Evolutionary conservation across 495 filamentous ascomycete species (phyloP).

Genomic region (Trichoderma asperelloides): DNA sequence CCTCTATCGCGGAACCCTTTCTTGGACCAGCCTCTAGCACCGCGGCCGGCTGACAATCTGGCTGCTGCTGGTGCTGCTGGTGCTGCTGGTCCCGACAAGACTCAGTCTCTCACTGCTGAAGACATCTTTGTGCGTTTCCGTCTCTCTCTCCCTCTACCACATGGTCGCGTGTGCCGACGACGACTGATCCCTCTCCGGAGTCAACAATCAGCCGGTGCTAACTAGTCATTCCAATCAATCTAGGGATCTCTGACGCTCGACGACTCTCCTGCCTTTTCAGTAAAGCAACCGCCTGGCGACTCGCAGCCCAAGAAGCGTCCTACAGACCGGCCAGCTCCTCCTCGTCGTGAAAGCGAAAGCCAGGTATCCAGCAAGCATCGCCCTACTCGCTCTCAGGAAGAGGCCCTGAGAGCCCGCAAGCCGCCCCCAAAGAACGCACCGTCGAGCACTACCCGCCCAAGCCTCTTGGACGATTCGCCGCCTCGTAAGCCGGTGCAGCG

Average conservation of each 20-base stretch:
- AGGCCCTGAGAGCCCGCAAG: constrained; percentile 41
- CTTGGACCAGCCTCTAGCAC: constrained; percentile 54
- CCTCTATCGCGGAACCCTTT: constrained; percentile 88
- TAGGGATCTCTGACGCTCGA: constrained; percentile 45
- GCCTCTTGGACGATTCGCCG: constrained; percentile 2
- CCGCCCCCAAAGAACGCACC: constrained; percentile 19
- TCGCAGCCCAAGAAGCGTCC: constrained; percentile 32
- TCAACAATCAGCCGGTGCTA: constrained; percentile 11
- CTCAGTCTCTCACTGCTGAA: constrained; percentile 53
- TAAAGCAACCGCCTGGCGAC: constrained; percentile 17
- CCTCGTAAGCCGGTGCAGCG: constrained; percentile 26
- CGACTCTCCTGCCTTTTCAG: constrained; percentile 25
- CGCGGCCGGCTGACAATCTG: constrained; percentile 41
- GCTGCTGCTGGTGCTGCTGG: constrained; percentile 26
- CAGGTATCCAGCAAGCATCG: constrained; percentile 44
- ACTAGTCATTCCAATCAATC: neutral
- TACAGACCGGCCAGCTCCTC: constrained; percentile 26
- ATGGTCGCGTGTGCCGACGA: neutral
- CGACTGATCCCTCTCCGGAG: neutral
- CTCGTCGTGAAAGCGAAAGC: constrained; percentile 44
- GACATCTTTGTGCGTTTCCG: constrained; percentile 80
- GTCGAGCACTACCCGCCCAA: neutral
- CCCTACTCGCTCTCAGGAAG: constrained; percentile 53
- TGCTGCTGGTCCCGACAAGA: constrained; percentile 29
- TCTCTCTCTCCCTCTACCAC: constrained; percentile 3